Base-by-base conservation (phyloP, 2,329 filamentous ascomycete species). In the Trichoderma sp. region DNA sequence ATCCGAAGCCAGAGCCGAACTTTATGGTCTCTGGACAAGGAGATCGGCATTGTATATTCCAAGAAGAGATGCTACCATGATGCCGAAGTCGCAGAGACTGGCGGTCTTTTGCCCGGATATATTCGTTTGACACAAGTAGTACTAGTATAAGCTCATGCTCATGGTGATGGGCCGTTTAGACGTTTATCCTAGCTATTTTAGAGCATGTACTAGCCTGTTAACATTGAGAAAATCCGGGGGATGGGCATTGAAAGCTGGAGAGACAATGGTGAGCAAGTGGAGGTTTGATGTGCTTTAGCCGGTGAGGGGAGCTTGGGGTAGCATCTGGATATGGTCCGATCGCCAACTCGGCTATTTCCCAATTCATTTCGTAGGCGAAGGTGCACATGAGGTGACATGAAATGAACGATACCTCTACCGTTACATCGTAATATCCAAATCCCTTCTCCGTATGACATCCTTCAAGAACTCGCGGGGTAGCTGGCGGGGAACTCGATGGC, bases 291-390 rank as follows among this genome's bases (percentile, higher is more conserved):
- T 61, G 59, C 43, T 61, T 61, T 61, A 61, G 59, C 59, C 59
- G 59, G 46, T 32, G 49, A 51, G 56, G 37, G 11, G 46, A 34
- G n/a, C n/a, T 24, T 51, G 43, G 14, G 59, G 59, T 24, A 24
- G 21, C n/a, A 61, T 46, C 51, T 61, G 59, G 46, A 61, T 1
- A 30, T 61, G 59, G 39, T 30, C 51, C 24, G 26, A 26, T 26
- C 51, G 30, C 46, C 39, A 52, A 26, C 59, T 61, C 59, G 59
- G 59, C 59, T 61, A 61, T 61, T 61, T 52, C 59, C 59, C 28
- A 61, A 61, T 37, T 34, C 11, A 30, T 18, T 34, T 11, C 28
- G 4, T 34, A 61, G 30, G 59, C 59, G 59, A 61, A 34, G 59
- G 10, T 18, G 37, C 32, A 13, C 4, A 51, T 34, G 13, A 16